Percentiles rank a stretch among this genome's conserved stretches.
Conservation (phyloP, 441 rosid genomes). For the Sinapis alba region DNA sequence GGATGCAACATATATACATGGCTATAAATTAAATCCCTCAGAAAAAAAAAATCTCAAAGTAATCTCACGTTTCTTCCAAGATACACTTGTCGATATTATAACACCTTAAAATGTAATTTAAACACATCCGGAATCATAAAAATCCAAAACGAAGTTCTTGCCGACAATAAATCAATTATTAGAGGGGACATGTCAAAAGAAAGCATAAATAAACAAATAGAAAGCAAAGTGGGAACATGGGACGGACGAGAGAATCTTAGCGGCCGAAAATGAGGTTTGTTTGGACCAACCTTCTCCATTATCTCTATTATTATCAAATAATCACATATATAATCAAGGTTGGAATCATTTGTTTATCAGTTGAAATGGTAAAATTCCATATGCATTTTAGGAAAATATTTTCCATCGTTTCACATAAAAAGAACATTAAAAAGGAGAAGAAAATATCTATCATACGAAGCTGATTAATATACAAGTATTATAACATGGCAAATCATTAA, state of each 20-base stretch:
- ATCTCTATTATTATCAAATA: not conserved
- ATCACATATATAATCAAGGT: not conserved
- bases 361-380: not conserved
- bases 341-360: not conserved
- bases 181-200: not conserved
- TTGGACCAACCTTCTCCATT: slow-evolving; percentile 15
- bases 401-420: not conserved
- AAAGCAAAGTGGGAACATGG: slow-evolving; percentile 35
- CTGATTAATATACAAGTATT: not conserved
- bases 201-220: not conserved
- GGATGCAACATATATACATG: too few relatives aligned
- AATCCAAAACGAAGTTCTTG: not conserved
- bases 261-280: slow-evolving; percentile 21
- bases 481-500: too few relatives aligned
- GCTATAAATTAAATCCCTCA: too few relatives aligned
- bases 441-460: not conserved
- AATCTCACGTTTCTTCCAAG: too few relatives aligned
- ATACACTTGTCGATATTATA: too few relatives aligned
- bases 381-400: not conserved
- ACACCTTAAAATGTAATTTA: not conserved
- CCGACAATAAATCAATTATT: slow-evolving; percentile 23
- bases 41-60: too few relatives aligned
- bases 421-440: not conserved
- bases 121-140: not conserved
- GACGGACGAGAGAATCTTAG: slow-evolving; percentile 29